Conservation (phyloP, 225 moss, liverwort and hornwort species). For the Pseudoscleropodium purum region DNA sequence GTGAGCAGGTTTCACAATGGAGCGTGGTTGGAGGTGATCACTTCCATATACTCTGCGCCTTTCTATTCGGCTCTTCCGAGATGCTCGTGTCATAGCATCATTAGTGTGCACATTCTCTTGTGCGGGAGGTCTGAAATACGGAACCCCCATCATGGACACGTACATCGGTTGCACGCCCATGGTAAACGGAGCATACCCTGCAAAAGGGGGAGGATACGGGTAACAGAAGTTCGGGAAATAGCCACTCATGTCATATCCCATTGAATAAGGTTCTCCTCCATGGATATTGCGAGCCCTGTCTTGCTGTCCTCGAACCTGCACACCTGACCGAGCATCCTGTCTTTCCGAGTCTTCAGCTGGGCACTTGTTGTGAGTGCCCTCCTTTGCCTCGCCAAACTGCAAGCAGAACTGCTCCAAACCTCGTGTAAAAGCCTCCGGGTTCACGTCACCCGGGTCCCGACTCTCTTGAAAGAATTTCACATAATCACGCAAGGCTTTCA, state of each 20-base stretch:
- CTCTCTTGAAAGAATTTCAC: conserved; percentile 18
- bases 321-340: neutral
- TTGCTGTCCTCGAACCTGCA: neutral
- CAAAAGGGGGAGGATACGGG: conserved; percentile 25
- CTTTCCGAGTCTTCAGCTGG: neutral
- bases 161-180: conserved; percentile 26
- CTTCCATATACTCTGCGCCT: conserved; percentile 9
- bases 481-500: conserved; percentile 13
- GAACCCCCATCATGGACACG: conserved; percentile 17
- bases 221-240: conserved; percentile 28
- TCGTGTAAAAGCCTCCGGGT: conserved; percentile 4
- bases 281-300: neutral
- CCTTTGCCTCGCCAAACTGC: neutral
- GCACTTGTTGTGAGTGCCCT: neutral
- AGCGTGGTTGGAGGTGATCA: neutral
- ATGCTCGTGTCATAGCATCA: conserved; percentile 17
- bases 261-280: neutral
- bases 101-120: neutral
- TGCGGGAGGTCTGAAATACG: conserved; percentile 2
- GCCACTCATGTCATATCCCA: neutral
- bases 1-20: neutral
- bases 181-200: conserved; percentile 8
- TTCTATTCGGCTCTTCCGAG: conserved; percentile 27
- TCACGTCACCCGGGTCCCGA: neutral
- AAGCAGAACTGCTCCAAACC: conserved; percentile 22